Percentiles rank a stretch among this genome's conserved stretches.
Conservation (phyloP, 2,329 filamentous ascomycete genomes). For the Venturia carpophila region DNA sequence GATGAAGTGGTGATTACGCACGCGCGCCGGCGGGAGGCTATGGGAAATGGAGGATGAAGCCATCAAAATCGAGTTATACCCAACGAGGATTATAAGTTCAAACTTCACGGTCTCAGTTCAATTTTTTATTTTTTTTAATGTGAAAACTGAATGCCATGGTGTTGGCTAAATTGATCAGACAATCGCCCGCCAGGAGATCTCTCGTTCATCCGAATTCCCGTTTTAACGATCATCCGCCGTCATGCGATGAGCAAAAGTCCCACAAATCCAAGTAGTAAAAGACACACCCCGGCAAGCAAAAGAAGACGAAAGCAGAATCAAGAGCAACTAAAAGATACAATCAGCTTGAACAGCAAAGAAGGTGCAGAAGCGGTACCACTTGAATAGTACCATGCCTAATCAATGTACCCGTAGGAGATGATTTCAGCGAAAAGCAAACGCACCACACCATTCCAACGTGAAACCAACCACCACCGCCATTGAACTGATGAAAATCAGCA, state of each 20-base stretch:
- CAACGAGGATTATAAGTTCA: no score
- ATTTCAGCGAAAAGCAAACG: neutral
- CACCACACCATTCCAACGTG: neutral
- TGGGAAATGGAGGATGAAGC: neutral
- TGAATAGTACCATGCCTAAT: neutral
- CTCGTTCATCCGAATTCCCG: neutral
- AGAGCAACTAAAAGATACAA: neutral
- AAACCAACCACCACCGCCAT: neutral
- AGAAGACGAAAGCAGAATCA: neutral
- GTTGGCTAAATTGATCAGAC: conserved; percentile 4
- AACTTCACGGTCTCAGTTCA: no score
- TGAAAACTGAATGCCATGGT: neutral
- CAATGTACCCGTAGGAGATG: neutral
- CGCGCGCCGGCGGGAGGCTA: neutral
- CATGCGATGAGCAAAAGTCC: neutral
- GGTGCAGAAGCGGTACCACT: neutral
- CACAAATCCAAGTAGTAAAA: neutral
- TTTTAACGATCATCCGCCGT: neutral
- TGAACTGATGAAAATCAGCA: neutral
- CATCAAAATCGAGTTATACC: neutral
- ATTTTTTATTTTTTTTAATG: no score
- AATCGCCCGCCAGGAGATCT: neutral
- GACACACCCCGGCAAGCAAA: neutral
- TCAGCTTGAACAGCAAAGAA: neutral
- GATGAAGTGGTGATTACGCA: no score